Conservation (phyloP, 345 rosid species). For the Aurinia saxatilis region DNA sequence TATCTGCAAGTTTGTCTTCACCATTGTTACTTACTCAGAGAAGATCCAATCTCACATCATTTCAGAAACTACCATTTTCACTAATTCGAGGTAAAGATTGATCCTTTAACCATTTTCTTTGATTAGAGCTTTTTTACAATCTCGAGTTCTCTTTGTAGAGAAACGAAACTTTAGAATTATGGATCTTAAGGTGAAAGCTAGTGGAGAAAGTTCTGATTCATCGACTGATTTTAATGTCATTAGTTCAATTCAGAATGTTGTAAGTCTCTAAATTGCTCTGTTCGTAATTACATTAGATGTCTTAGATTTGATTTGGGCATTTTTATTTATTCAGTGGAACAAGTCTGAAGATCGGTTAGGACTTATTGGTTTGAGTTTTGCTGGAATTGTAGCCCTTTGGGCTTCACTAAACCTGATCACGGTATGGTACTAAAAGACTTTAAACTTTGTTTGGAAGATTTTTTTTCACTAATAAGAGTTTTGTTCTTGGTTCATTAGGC, state of each 20-base stretch:
- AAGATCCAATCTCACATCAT: constrained; percentile 33
- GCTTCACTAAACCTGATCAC: constrained; percentile 58
- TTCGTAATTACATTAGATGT: not conserved
- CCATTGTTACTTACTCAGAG: constrained; percentile 37
- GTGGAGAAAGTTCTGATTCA: constrained; percentile 52
- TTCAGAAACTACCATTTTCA: constrained; percentile 36
- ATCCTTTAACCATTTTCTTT: not conserved
- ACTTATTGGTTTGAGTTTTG: constrained; percentile 71
- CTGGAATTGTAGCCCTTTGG: constrained; percentile 66
- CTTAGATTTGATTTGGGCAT: not conserved
- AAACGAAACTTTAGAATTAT: constrained; percentile 29
- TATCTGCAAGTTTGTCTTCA: constrained; percentile 41
- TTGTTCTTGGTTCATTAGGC: constrained; percentile 35
- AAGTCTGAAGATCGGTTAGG: constrained; percentile 73
- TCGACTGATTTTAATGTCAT: constrained; percentile 54
- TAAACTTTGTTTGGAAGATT: not conserved
- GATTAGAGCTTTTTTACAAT: not conserved
- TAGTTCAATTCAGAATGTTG: constrained; percentile 56
- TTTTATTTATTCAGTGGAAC: constrained; percentile 51
- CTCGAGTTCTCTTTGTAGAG: constrained; percentile 31
- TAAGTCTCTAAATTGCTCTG: constrained; percentile 28
- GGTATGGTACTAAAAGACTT: constrained; percentile 31
- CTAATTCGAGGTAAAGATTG: constrained; percentile 32
- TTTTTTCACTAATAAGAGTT: not conserved
- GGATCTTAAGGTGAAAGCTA: constrained; percentile 44